Percentiles rank a stretch among this genome's conserved stretches.
These are phyloP conservation scores for Paecilomyces formosus DNA, from an alignment of 2,329 filamentous ascomycete genomes.

Conservation along the genomic window DNA sequence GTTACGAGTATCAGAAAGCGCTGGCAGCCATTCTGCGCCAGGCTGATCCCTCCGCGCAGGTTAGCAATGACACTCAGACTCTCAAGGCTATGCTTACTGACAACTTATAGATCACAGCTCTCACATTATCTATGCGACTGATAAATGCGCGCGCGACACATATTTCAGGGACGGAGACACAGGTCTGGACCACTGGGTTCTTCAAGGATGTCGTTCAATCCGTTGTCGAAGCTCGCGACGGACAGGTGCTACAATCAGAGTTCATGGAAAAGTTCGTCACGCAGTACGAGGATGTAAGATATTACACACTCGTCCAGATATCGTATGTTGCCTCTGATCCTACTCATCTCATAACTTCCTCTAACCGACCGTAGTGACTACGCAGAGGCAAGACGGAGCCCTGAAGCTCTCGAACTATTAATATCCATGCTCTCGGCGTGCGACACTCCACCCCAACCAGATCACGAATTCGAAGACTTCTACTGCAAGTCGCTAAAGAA, in stretches of 20 bases:
- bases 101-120: constrained; percentile 50
- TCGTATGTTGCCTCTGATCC: constrained; percentile 47
- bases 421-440: constrained; percentile 42
- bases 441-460: constrained; percentile 56
- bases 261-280: constrained; percentile 74
- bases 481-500: constrained; percentile 50
- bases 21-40: constrained; percentile 55
- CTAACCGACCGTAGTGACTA: constrained; percentile 23
- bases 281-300: constrained; percentile 76
- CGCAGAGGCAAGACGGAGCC: constrained; percentile 16
- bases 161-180: constrained; percentile 53
- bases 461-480: constrained; percentile 30
- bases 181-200: constrained; percentile 61
- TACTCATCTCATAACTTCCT: not conserved
- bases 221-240: constrained; percentile 52
- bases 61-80: constrained; percentile 10
- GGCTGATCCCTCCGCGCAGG: constrained; percentile 51
- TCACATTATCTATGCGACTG: constrained; percentile 76
- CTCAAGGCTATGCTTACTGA: constrained; percentile 7
- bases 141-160: constrained; percentile 70
- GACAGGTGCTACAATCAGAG: constrained; percentile 56
- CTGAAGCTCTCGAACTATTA: constrained; percentile 25
- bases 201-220: constrained; percentile 58
- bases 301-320: constrained; percentile 69
- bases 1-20: constrained; percentile 60